Base-by-base conservation (phyloP, 2,329 filamentous ascomycete species). In the Diplodia corticola region DNA sequence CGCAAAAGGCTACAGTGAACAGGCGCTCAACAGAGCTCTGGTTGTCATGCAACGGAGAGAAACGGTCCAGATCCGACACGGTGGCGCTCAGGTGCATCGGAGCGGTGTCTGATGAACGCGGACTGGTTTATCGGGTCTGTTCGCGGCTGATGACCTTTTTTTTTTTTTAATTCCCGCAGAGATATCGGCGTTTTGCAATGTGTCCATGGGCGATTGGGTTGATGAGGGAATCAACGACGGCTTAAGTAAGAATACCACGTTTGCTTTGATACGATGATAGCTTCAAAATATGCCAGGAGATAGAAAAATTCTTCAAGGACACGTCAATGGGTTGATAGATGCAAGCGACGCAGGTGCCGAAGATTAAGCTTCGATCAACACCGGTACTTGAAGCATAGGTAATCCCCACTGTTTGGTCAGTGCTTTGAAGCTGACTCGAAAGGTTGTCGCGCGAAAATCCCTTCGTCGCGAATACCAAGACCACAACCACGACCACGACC, bases 1-100 rank as follows among this genome's bases (percentile, higher is more conserved):
- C 73, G 89, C 90, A 15, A 92, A 93, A 77, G 92, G 92, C 0
- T 98, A 94, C 79, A 92, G 87, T 69, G 95, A 98, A 79, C 89
- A 92, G 75, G 89, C 89, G 17, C 83, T 99, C 33, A 93, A 93
- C 70, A 83, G 94, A 71, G 92, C 94, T 0, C 77, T 99, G 71
- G 88, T 94, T 81, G 86, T 98, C 17, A 80, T 99, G 79, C 92
- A 96, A 77, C 85, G 93, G 73, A 86, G 93, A 71, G 94, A 97
- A 72, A 96, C 91, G 1, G 89, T 95, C 72, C 89, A 91, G 78
- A 91, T 93, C 77, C 83, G 91, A 67, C 89, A 91, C 72, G 90
- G 91, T 71, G 91, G 91, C 5, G 84, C 86, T 46, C 88, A 92
- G 78, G 88, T 93, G 30, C 91, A 91, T 73, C 82, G 91, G 68